Conservation (phyloP, 23 red algal genomes). For the Agarophyton chilense region DNA sequence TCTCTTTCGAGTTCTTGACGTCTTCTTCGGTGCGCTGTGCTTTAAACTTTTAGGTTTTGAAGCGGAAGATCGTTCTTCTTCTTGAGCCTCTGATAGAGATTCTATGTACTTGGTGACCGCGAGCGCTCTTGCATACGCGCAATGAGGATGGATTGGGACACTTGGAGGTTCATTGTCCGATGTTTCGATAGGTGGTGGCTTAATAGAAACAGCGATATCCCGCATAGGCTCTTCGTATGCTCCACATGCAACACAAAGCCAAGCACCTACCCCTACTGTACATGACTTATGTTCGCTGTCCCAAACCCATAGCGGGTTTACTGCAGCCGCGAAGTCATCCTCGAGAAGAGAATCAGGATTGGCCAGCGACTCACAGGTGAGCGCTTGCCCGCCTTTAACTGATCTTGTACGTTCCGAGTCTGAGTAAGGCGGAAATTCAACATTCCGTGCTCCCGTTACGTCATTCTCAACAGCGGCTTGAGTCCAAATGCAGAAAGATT, state of each 20-base stretch:
- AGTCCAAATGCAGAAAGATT: slow-evolving; percentile 33
- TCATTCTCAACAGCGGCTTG: slow-evolving; percentile 3
- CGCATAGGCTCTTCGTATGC: not conserved
- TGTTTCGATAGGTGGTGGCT: not conserved
- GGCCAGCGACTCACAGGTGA: not conserved
- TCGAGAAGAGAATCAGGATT: slow-evolving; percentile 15
- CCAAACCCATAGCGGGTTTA: slow-evolving; percentile 38
- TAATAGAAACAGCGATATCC: not conserved
- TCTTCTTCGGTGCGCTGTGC: not conserved
- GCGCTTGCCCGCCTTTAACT: not conserved
- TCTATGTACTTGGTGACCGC: slow-evolving; percentile 25
- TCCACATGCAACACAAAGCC: slow-evolving; percentile 49
- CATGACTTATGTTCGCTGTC: slow-evolving; percentile 4
- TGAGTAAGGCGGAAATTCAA: slow-evolving; percentile 17
- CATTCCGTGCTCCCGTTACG: slow-evolving; percentile 7
- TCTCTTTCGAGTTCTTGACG: slow-evolving; percentile 24
- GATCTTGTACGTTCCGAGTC: not conserved
- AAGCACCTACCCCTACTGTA: not conserved
- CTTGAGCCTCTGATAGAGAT: slow-evolving; percentile 15
- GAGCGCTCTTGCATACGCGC: slow-evolving; percentile 40
- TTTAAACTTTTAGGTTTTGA: not conserved
- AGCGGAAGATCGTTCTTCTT: not conserved
- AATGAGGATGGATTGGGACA: slow-evolving; percentile 28
- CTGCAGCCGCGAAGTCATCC: slow-evolving; percentile 30
- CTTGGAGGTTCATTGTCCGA: not conserved